These are phyloP conservation scores for Saccharomyces hybrid DNA, from an alignment of 1,139 yeast genomes.

Conservation along the genomic window DNA sequence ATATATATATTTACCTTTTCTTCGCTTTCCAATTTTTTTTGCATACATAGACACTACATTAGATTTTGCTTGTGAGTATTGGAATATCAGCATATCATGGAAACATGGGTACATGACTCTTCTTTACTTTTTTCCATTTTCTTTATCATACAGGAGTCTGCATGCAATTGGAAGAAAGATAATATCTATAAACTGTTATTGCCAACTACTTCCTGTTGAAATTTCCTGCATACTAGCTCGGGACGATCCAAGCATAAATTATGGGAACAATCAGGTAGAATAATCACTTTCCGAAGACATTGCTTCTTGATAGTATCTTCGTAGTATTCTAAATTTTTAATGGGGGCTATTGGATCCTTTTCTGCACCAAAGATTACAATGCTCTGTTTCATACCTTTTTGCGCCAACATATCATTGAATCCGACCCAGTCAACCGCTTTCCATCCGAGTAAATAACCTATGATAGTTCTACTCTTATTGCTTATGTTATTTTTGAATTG, in stretches of 20 bases:
- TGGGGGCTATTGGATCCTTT: constrained; percentile 17
- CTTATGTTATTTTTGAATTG: constrained; percentile 27
- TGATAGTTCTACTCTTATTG: constrained; percentile 23
- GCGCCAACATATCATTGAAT: constrained; percentile 3
- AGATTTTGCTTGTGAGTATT: background rate
- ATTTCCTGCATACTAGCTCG: constrained; percentile 8
- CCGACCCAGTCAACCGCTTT: constrained; percentile 20
- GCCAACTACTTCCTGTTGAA: constrained; percentile 5
- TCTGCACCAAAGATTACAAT: constrained; percentile 14
- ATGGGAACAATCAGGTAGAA: constrained; percentile 16
- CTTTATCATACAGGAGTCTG: background rate
- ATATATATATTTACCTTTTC: background rate
- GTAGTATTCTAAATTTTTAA: constrained; percentile 9
- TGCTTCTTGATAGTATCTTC: constrained; percentile 6
- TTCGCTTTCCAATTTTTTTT: background rate
- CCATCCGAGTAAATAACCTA: constrained; percentile 30
- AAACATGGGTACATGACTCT: background rate
- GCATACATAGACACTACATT: background rate
- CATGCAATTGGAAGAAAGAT: background rate
- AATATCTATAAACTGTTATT: background rate
- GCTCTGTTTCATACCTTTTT: constrained; percentile 3
- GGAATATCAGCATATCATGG: background rate
- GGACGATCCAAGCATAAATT: constrained; percentile 21
- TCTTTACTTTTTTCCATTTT: background rate
- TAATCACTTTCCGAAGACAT: background rate